Evolutionary conservation across 176 grass and related monocot genomes (phyloP), one percentile per base, ranked within the genome.

Genomic region (Avena insularis): DNA sequence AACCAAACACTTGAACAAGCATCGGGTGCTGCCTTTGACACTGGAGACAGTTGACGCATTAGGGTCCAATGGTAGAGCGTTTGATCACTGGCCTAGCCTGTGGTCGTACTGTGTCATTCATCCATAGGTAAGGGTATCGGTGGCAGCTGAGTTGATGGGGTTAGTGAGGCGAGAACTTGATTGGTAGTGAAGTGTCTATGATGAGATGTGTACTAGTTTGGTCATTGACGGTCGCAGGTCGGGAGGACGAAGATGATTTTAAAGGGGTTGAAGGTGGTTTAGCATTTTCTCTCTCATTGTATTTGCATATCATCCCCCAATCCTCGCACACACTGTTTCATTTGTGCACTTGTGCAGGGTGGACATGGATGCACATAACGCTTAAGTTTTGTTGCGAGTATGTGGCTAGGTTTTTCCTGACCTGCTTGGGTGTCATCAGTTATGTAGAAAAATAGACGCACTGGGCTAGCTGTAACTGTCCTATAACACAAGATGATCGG

Each of bases 101-200:
- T 83, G 74, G n/a, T 62, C 35, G 29, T 25, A 55, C 23, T 67
- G 23, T 67, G 23, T 57, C 16, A 59, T n/a, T 57, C 16, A 59
- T n/a, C 71, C 50, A 68, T 76, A 20, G 55, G 55, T 57, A 16
- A 57, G 6, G 55, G 55, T 57, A 19, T 57, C 15, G 54, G 16
- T 15, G 56, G 8, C 14, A 73, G n/a, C 20, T 73, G 64, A 82
- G 46, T 15, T 65, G 58, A 63, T 79, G n/a, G 75, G 75, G 78
- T 27, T 79, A 4, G 10, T 46, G 86, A 16, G n/a, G 35, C 1
- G 3, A 55, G 9, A 36, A 5, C 5, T 5, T 48, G 46, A 17
- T 74, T 58, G 14, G 2, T 27, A 19, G 17, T 20, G n/a, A n/a
- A 27, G 27, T 55, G 15, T 35, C 25, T 82, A 62, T 6, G 59